Evolutionary conservation across 169 alveolate genomes (phyloP).

Genomic region (Cystoisospora suis): DNA sequence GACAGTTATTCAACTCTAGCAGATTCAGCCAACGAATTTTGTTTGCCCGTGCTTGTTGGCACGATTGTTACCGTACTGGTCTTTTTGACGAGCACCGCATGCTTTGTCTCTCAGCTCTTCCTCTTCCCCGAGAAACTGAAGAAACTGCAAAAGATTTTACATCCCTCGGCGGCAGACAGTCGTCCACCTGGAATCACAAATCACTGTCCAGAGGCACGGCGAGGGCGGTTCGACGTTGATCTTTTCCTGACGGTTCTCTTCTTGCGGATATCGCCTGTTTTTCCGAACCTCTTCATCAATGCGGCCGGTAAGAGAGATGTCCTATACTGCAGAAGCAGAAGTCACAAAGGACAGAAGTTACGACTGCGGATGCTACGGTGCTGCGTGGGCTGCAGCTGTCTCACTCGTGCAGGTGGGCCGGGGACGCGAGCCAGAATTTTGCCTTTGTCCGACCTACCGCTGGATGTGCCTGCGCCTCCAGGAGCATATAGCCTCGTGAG

Average conservation of each 20-base stretch:
- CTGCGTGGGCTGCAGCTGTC: too few species aligned
- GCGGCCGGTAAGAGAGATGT: conserved; percentile 51
- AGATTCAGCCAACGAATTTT: too few species aligned
- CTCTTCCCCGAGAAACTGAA: conserved; percentile 43
- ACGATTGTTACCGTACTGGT: background rate
- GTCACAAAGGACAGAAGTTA: too few species aligned
- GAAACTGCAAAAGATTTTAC: background rate
- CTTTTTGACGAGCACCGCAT: background rate
- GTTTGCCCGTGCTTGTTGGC: too few species aligned
- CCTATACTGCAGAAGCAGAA: too few species aligned
- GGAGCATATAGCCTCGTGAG: too few species aligned
- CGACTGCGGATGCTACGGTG: too few species aligned
- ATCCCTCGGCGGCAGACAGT: background rate
- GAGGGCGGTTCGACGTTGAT: conserved; percentile 23
- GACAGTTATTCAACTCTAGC: too few species aligned
- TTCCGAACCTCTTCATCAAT: conserved; percentile 41
- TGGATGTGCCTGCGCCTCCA: too few species aligned
- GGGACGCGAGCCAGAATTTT: too few species aligned
- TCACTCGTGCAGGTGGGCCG: too few species aligned
- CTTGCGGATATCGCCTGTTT: conserved; percentile 38
- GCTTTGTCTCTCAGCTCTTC: background rate
- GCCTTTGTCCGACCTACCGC: too few species aligned
- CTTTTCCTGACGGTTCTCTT: conserved; percentile 43
- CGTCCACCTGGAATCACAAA: background rate
- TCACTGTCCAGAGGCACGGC: background rate